A percentile compares a stretch with the other conserved stretches of the same genome.
Evolutionary conservation across 441 rosid species (phyloP).

Genomic region (Gossypium davidsonii): DNA sequence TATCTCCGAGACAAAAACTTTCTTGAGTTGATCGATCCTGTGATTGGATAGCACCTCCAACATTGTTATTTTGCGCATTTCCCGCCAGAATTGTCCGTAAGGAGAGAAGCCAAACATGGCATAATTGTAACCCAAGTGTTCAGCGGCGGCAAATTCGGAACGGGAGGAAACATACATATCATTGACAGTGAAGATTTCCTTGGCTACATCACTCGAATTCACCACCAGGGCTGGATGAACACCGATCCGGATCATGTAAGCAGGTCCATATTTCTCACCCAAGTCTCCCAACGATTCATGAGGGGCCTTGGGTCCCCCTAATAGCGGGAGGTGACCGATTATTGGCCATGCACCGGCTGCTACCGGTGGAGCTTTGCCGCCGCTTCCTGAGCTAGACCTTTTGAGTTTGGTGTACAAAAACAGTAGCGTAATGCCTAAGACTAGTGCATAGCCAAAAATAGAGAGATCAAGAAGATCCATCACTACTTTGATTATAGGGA

Average conservation of each 20-base stretch:
- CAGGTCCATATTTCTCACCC: slow-evolving; percentile 24
- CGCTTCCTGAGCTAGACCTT: too few relatives aligned
- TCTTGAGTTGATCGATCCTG: slow-evolving; percentile 10
- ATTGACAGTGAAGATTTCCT: slow-evolving; percentile 3
- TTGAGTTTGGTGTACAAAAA: not conserved
- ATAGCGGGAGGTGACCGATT: too few relatives aligned
- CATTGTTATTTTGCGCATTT: slow-evolving; percentile 12
- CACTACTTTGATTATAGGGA: too few relatives aligned
- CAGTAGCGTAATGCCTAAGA: not conserved
- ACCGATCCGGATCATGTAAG: slow-evolving; percentile 22
- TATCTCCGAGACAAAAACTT: too few relatives aligned
- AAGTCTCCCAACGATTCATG: slow-evolving; percentile 1
- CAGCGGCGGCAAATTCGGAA: not conserved
- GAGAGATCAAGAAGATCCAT: not conserved
- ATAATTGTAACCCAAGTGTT: not conserved
- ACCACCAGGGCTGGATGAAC: slow-evolving; percentile 16
- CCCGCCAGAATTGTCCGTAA: slow-evolving; percentile 24
- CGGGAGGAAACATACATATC: slow-evolving; percentile 14
- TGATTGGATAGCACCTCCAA: slow-evolving; percentile 2
- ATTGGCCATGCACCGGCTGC: too few relatives aligned
- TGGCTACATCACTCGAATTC: not conserved
- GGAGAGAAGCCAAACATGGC: slow-evolving; percentile 14
- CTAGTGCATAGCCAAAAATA: not conserved
- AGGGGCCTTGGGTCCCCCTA: too few relatives aligned
- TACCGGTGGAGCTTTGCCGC: too few relatives aligned